phyloP scores from a whole-genome alignment of 257 asterid genomes.

The Henckelia pumila region DNA sequence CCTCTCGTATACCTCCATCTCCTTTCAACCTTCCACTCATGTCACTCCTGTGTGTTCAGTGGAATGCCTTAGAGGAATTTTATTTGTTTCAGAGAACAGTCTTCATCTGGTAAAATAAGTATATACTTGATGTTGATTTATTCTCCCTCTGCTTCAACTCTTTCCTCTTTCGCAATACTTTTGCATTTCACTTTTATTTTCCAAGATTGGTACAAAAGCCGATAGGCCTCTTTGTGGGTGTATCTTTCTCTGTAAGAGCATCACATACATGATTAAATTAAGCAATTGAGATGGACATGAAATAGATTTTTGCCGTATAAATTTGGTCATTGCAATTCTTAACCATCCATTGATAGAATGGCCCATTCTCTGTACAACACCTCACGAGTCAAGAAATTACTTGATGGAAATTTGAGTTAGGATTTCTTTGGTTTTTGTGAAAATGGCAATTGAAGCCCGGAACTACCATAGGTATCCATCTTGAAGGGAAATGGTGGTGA shows the following conservation, averaged over 20 bases:
- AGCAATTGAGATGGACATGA: constrained; percentile 2
- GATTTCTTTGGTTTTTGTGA: not conserved
- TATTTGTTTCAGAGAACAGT: constrained; percentile 94
- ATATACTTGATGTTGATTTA: constrained; percentile 7
- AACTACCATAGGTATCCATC: not conserved
- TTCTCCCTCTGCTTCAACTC: constrained; percentile 10
- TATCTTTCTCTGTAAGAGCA: constrained; percentile 6
- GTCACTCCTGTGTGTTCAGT: constrained; percentile 86
- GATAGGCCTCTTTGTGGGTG: not conserved
- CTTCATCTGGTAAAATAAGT: constrained; percentile 78
- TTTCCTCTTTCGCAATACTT: not conserved
- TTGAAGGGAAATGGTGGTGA: not conserved
- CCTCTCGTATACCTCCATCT: constrained; percentile 87
- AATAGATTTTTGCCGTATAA: not conserved
- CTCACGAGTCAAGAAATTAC: not conserved
- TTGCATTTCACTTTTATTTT: constrained; percentile 15
- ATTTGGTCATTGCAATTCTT: not conserved
- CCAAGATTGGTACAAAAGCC: not conserved
- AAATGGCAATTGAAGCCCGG: not conserved
- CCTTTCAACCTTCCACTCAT: constrained; percentile 94
- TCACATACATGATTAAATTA: not conserved
- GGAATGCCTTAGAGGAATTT: constrained; percentile 87
- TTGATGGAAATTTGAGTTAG: not conserved
- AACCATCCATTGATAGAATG: not conserved
- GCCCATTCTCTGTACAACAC: not conserved